A percentile compares a stretch with the other conserved stretches of the same genome.
phyloP scores from a whole-genome alignment of 1,284 basidiomycete species.

The Fomitopsis schrenkii region DNA sequence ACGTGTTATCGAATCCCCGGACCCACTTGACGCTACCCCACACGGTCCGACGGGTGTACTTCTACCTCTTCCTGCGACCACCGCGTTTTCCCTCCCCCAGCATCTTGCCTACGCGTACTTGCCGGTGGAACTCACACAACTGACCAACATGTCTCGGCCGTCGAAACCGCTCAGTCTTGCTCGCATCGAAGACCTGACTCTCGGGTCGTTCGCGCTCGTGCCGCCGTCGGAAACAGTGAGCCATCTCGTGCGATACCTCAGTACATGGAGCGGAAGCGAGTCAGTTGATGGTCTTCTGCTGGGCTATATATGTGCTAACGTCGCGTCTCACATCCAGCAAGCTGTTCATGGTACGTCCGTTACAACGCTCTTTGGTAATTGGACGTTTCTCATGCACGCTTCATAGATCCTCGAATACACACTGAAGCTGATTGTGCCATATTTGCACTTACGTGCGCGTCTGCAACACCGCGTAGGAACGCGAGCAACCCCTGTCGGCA shows the following conservation, averaged over 20 bases:
- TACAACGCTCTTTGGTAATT: background rate
- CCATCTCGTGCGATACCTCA: constrained; percentile 68
- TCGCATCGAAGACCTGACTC: constrained; percentile 51
- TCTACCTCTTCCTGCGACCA: background rate
- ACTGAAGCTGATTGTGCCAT: constrained; percentile 62
- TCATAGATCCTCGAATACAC: constrained; percentile 60
- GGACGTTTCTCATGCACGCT: background rate
- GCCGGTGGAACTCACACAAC: background rate
- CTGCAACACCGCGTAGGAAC: constrained; percentile 61
- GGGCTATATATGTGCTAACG: background rate
- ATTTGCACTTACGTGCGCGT: constrained; percentile 61
- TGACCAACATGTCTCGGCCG: constrained; percentile 33
- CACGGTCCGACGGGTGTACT: constrained; percentile 4
- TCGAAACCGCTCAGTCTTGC: constrained; percentile 34
- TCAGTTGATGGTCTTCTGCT: constrained; percentile 36
- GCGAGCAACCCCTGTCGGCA: constrained; percentile 46
- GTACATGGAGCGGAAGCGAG: constrained; percentile 83
- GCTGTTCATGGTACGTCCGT: constrained; percentile 58
- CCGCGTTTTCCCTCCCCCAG: background rate
- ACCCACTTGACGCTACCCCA: constrained; percentile 3
- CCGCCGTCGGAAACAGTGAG: constrained; percentile 60
- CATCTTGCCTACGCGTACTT: background rate
- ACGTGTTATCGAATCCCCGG: background rate
- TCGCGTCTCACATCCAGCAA: constrained; percentile 46
- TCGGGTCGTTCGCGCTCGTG: constrained; percentile 58